Conservation (phyloP, 2,329 filamentous ascomycete species). For the Ceratocystis cubensis region DNA sequence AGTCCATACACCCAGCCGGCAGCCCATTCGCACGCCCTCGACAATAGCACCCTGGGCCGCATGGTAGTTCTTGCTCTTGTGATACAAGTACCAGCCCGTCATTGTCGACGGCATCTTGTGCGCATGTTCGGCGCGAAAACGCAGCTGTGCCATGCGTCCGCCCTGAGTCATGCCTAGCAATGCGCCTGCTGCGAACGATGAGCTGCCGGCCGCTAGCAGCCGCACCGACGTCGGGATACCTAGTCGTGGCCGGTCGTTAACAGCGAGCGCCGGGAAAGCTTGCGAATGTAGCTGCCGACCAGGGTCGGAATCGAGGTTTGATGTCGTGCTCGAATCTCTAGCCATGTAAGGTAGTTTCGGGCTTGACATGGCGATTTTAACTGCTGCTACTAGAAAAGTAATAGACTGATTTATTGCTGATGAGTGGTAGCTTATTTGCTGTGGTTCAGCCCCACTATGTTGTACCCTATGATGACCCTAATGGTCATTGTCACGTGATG, state of each 20-base stretch:
- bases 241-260: constrained; percentile 32
- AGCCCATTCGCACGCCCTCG: constrained; percentile 66
- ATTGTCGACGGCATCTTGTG: constrained; percentile 77
- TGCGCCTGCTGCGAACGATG: constrained; percentile 57
- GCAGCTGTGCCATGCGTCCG: constrained; percentile 59
- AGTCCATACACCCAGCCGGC: constrained; percentile 58
- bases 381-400: neutral
- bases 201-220: constrained; percentile 49
- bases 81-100: constrained; percentile 94
- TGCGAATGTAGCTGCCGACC: too few relatives aligned
- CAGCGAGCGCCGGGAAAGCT: neutral
- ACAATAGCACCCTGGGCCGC: constrained; percentile 63
- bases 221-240: constrained; percentile 54
- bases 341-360: neutral
- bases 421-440: too few relatives aligned
- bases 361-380: neutral
- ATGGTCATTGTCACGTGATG: neutral
- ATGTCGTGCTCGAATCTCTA: too few relatives aligned
- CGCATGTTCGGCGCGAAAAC: constrained; percentile 90
- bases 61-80: constrained; percentile 95
- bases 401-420: too few relatives aligned
- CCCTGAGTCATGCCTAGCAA: constrained; percentile 60
- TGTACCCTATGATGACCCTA: too few relatives aligned
- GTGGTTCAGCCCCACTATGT: too few relatives aligned
- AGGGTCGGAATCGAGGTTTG: too few relatives aligned